Conservation (phyloP, 2,329 filamentous ascomycete species). For the Calonectria pteridis region DNA sequence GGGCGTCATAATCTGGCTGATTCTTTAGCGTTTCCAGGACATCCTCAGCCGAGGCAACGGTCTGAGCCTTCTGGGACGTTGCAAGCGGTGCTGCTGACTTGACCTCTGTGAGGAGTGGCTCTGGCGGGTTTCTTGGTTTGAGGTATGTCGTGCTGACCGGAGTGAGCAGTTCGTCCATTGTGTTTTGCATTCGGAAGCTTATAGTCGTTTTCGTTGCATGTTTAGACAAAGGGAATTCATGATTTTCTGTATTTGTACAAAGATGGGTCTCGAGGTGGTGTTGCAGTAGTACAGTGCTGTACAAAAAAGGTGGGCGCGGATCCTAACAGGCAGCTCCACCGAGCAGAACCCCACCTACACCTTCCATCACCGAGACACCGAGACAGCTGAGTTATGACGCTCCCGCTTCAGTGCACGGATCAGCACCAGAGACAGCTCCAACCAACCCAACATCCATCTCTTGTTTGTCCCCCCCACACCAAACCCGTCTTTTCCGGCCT, state of each 20-base stretch:
- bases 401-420: conserved; percentile 38
- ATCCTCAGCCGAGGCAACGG: conserved; percentile 57
- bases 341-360: conserved; percentile 50
- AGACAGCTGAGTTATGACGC: conserved; percentile 32
- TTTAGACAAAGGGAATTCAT: not conserved
- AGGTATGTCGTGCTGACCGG: conserved; percentile 66
- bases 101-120: conserved; percentile 55
- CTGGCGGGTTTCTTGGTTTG: conserved; percentile 50
- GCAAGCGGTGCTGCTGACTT: conserved; percentile 35
- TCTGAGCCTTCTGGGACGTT: conserved; percentile 8
- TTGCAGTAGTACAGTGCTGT: not conserved
- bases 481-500: not conserved
- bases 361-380: conserved; percentile 46
- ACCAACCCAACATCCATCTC: not conserved
- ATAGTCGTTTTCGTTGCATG: not conserved
- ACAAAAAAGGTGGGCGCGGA: not conserved
- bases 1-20: conserved; percentile 71
- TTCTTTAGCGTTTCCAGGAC: conserved; percentile 70
- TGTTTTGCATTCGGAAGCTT: not conserved
- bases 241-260: not conserved
- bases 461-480: conserved; percentile 10
- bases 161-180: conserved; percentile 69
- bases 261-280: not conserved
- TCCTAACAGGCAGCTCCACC: conserved; percentile 25
- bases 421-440: conserved; percentile 14